A percentile compares a stretch with the other conserved stretches of the same genome.
phyloP scores from a whole-genome alignment of 352 stramenopile species.

The Thraustotheca clavata region DNA sequence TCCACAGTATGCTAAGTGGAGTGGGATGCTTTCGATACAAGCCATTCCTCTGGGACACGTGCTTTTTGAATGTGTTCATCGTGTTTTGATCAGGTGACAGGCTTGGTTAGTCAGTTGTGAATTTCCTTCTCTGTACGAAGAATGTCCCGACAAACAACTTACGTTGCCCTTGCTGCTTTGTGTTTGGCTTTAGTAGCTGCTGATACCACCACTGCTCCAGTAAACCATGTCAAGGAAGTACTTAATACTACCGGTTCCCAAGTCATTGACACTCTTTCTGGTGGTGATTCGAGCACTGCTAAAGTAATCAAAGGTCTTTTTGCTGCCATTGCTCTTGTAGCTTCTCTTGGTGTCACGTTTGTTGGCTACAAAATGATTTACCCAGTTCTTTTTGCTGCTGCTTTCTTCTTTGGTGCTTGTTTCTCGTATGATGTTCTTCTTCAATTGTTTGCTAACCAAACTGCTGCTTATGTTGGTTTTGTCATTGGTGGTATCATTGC shows the following conservation, averaged over 20 bases:
- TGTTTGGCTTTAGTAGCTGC: conserved; percentile 12
- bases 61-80: no score
- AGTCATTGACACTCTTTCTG: conserved; percentile 18
- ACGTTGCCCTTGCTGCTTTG: background rate
- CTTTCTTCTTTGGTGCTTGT: conserved; percentile 20
- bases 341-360: conserved; percentile 19
- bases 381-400: conserved; percentile 13
- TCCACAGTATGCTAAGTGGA: no score
- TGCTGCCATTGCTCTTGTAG: conserved; percentile 5
- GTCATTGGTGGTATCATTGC: conserved; percentile 31
- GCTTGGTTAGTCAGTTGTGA: conserved; percentile 22
- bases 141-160: background rate
- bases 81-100: no score
- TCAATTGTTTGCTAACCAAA: conserved; percentile 43
- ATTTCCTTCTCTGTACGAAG: conserved; percentile 1
- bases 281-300: conserved; percentile 14
- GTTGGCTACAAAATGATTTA: conserved; percentile 22
- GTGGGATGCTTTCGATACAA: no score
- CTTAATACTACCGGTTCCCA: conserved; percentile 15
- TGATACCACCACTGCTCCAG: background rate
- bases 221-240: conserved; percentile 9
- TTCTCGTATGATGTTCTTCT: conserved; percentile 27
- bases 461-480: conserved; percentile 51
- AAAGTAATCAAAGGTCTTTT: conserved; percentile 14
- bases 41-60: no score